Conservation (phyloP, 305 asterid genomes). For the Euphrasia arctica region DNA sequence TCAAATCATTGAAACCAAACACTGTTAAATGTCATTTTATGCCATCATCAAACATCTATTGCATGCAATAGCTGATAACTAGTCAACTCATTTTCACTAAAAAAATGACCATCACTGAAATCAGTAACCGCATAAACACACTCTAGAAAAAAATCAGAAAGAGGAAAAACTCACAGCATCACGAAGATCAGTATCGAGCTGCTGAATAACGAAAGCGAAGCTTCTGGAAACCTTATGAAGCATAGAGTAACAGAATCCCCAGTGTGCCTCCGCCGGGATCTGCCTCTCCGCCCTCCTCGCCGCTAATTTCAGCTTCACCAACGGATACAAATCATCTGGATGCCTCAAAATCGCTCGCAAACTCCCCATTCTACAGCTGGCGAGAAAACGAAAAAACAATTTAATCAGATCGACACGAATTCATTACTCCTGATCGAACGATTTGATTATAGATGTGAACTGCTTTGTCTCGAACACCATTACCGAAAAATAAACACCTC, state of each 20-base stretch:
- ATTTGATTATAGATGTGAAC: not conserved
- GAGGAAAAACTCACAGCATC: constrained; percentile 68
- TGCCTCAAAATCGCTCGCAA: constrained; percentile 67
- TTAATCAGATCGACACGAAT: constrained; percentile 6
- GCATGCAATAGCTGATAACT: constrained; percentile 14
- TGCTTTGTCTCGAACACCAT: constrained; percentile 8
- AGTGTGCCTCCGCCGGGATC: constrained; percentile 92
- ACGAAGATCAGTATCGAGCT: constrained; percentile 88
- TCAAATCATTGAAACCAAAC: not conserved
- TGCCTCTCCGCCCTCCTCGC: constrained; percentile 72
- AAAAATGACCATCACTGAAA: constrained; percentile 20
- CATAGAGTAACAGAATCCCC: constrained; percentile 94
- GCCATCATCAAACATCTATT: constrained; percentile 6
- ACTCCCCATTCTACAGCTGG: constrained; percentile 52
- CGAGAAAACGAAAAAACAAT: constrained; percentile 24
- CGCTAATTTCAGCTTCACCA: constrained; percentile 78
- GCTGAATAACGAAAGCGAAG: constrained; percentile 85
- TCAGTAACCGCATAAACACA: not conserved
- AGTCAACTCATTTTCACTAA: constrained; percentile 3
- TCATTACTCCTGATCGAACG: constrained; percentile 18
- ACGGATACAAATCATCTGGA: constrained; percentile 86
- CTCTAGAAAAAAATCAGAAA: not conserved
- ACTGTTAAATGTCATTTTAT: not conserved
- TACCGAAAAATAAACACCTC: constrained; percentile 1
- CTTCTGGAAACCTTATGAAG: constrained; percentile 94